These are phyloP conservation scores for Claviceps humidiphila DNA, from an alignment of 2,329 filamentous ascomycete species.

Conservation along the genomic window DNA sequence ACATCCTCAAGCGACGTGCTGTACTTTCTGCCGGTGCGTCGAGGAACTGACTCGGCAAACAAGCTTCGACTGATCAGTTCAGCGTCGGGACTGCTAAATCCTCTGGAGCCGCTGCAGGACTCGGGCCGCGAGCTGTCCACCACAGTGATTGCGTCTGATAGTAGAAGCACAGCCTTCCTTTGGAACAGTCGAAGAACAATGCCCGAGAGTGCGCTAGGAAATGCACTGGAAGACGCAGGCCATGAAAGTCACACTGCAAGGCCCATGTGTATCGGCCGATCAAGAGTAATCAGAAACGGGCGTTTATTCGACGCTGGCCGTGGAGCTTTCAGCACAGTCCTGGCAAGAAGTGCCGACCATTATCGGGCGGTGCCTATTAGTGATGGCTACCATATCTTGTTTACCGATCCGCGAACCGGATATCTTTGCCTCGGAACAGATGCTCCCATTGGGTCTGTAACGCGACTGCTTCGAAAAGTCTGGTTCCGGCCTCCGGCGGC, in stretches of 20 bases:
- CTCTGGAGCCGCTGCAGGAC: constrained; percentile 10
- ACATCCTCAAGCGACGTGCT: constrained; percentile 39
- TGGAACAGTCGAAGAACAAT: background rate
- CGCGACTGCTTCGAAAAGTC: constrained; percentile 45
- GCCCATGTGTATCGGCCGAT: background rate
- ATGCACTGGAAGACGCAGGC: background rate
- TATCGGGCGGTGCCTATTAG: constrained; percentile 51
- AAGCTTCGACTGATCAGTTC: constrained; percentile 52
- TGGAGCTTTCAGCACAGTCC: constrained; percentile 15
- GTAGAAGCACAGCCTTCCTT: constrained; percentile 10
- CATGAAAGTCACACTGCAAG: background rate
- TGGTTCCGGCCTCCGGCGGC: constrained; percentile 28
- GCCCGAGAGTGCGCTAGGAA: constrained; percentile 4
- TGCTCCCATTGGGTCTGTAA: constrained; percentile 35
- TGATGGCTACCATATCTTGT: constrained; percentile 52
- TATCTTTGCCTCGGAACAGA: constrained; percentile 48
- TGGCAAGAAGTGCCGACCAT: constrained; percentile 39
- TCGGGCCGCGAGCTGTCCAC: constrained; percentile 13
- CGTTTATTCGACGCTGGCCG: background rate
- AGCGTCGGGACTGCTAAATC: constrained; percentile 26
- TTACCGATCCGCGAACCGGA: constrained; percentile 45
- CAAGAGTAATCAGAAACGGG: background rate
- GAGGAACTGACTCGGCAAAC: constrained; percentile 33
- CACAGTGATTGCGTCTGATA: constrained; percentile 10
- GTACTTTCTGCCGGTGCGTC: constrained; percentile 45